Evolutionary conservation across 768 basidiomycete species (phyloP), one percentile per base, ranked within the genome.

Genomic region (Polyporus arcularius): DNA sequence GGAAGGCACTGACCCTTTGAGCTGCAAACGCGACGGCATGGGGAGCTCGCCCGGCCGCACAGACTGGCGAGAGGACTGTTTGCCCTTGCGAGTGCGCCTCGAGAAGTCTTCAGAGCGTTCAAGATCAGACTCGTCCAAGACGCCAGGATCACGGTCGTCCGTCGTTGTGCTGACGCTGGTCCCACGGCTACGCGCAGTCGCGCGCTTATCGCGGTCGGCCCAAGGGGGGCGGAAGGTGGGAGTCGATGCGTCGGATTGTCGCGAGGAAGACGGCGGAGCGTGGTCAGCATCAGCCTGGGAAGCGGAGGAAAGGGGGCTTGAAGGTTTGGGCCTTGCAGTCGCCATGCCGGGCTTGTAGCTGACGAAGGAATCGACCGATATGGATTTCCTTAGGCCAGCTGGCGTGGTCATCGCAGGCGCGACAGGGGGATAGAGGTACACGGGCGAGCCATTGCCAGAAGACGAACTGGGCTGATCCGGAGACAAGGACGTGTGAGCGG

Each of bases 301-400:
- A 56, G 62, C 71, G 31, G 62, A 56, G 26, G 65, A 65, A 55
- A 67, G 60, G 49, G 68, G 63, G 43, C 62, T 66, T 40, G 61
- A 58, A 50, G 64, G 64, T 16, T 62, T 54, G 9, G 63, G 52
- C 53, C 63, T 62, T 18, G 66, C 30, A 4, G 60, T 39, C 35
- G 49, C 53, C 62, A 59, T 55, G 64, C 35, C 43, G 55, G 41
- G 65, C 46, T 57, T 67, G 61, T 63, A 41, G 39, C 75, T 76
- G 51, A 83, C 80, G 71, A 92, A 87, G 10, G 90, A 92, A 72
- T 92, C 90, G 61, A 86, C 89, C 21, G 90, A 92, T 61, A 88
- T 74, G 31, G 89, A 88, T 76, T 91, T 91, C 67, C 88, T 82
- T 56, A 92, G 81, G 60, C 69, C 72, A 48, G 77, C 74, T 21